These are phyloP conservation scores for Terana coerulea DNA, from an alignment of 768 basidiomycete species.

Conservation along the genomic window DNA sequence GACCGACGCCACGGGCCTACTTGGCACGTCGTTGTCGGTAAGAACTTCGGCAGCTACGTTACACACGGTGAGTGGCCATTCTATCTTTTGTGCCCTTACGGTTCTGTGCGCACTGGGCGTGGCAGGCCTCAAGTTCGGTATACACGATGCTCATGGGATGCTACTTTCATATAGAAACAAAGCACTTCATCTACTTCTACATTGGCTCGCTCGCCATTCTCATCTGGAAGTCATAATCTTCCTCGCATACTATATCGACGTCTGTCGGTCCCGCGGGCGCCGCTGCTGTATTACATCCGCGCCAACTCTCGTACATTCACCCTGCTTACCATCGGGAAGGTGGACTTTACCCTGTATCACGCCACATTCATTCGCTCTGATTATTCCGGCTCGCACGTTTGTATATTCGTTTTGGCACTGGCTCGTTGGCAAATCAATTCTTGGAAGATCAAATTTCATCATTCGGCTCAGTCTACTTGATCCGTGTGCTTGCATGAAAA, in stretches of 20 bases:
- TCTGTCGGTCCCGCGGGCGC: conserved; percentile 32
- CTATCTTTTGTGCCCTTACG: no score
- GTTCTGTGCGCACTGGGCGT: no score
- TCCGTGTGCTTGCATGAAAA: no score
- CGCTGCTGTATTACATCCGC: conserved; percentile 14
- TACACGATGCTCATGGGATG: conserved; percentile 95
- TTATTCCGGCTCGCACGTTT: not conserved
- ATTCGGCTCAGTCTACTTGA: no score
- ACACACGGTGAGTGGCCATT: conserved; percentile 75
- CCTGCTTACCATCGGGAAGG: not conserved
- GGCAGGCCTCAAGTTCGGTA: conserved; percentile 98
- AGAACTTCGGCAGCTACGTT: conserved; percentile 98
- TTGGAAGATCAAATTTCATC: no score
- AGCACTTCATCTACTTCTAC: conserved; percentile 99
- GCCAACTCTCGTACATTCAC: not conserved
- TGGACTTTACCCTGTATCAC: not conserved
- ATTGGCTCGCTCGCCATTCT: conserved; percentile 89
- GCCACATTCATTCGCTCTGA: not conserved
- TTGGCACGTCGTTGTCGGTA: conserved; percentile 99
- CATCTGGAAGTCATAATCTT: conserved; percentile 83
- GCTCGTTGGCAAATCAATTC: not conserved
- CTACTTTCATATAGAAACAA: conserved; percentile 68
- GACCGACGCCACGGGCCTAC: conserved; percentile 90
- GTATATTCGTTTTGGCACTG: not conserved
- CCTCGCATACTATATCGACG: conserved; percentile 31